Conservation (phyloP, 1,284 basidiomycete genomes). For the Apiotrichum gracile region DNA sequence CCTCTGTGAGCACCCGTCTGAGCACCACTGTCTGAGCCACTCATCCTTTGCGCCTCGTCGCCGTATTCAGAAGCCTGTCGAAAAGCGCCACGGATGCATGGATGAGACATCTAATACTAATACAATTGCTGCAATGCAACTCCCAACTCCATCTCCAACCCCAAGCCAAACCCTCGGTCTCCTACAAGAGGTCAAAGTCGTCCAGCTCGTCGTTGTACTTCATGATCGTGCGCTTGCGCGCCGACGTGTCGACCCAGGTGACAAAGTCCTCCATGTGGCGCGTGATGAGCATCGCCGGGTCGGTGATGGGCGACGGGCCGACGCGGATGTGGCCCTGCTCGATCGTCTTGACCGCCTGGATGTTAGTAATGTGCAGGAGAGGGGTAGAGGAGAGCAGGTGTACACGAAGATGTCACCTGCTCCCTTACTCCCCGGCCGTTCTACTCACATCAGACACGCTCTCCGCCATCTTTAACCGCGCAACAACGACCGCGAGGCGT, state of each 20-base stretch:
- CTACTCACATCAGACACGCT: slow-evolving; percentile 81
- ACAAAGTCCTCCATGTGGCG: slow-evolving; percentile 99
- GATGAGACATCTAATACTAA: too few relatives aligned
- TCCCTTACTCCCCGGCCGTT: not conserved
- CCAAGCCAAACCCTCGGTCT: too few relatives aligned
- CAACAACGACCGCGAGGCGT: slow-evolving; percentile 87
- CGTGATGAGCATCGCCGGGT: slow-evolving; percentile 94
- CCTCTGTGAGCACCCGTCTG: too few relatives aligned
- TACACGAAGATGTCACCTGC: too few relatives aligned
- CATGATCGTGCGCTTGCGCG: slow-evolving; percentile 93
- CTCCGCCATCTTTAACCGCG: slow-evolving; percentile 89
- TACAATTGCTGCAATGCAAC: not conserved
- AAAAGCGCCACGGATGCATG: too few relatives aligned
- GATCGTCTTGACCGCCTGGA: slow-evolving; percentile 90
- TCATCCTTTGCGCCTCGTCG: too few relatives aligned
- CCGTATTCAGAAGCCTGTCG: too few relatives aligned
- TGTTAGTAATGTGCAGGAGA: not conserved
- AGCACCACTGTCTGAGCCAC: too few relatives aligned
- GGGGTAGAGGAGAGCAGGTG: too few relatives aligned
- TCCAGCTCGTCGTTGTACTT: slow-evolving; percentile 96
- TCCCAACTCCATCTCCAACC: too few relatives aligned
- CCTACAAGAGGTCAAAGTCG: slow-evolving; percentile 79
- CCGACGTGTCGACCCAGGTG: slow-evolving; percentile 97
- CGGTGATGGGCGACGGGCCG: slow-evolving; percentile 90
- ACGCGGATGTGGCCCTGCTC: slow-evolving; percentile 98